Conservation (phyloP, 306 rosid species). For the Citrullus colocynthis region DNA sequence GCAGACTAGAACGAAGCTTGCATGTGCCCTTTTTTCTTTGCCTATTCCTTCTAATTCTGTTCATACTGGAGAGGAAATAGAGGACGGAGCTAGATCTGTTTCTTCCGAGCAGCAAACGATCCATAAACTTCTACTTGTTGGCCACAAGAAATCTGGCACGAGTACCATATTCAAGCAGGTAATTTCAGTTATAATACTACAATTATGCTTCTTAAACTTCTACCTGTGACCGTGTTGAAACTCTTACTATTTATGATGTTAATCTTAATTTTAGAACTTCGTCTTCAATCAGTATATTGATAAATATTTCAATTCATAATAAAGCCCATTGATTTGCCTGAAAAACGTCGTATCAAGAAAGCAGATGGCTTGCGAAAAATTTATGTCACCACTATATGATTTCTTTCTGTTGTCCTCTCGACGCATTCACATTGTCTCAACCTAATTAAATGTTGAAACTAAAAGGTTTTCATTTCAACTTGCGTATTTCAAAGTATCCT, state of each 20-base stretch:
- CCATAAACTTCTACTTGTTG: slow-evolving; percentile 47
- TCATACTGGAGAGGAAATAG: slow-evolving; percentile 10
- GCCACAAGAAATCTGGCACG: slow-evolving; percentile 57
- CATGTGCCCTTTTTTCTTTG: slow-evolving; percentile 34
- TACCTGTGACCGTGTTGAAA: not conserved
- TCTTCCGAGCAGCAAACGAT: slow-evolving; percentile 15
- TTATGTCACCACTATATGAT: not conserved
- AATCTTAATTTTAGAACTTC: not conserved
- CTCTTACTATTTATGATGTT: not conserved
- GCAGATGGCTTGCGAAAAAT: not conserved
- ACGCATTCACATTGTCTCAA: not conserved
- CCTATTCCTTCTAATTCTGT: slow-evolving; percentile 36
- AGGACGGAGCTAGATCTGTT: not conserved
- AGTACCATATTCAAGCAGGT: slow-evolving; percentile 81
- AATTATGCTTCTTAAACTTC: not conserved
- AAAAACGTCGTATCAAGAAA: not conserved
- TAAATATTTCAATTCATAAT: not conserved
- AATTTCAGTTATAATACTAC: not conserved
- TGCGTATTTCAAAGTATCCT: not conserved
- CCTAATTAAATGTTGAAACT: not conserved
- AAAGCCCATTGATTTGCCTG: not conserved
- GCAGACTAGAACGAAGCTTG: slow-evolving; percentile 39
- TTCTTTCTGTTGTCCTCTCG: not conserved
- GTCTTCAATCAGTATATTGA: not conserved
- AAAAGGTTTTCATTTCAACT: not conserved